Percentiles rank a stretch among this genome's conserved stretches.
Conservation (phyloP, 2,329 filamentous ascomycete genomes). For the Diplodia scrobiculata region DNA sequence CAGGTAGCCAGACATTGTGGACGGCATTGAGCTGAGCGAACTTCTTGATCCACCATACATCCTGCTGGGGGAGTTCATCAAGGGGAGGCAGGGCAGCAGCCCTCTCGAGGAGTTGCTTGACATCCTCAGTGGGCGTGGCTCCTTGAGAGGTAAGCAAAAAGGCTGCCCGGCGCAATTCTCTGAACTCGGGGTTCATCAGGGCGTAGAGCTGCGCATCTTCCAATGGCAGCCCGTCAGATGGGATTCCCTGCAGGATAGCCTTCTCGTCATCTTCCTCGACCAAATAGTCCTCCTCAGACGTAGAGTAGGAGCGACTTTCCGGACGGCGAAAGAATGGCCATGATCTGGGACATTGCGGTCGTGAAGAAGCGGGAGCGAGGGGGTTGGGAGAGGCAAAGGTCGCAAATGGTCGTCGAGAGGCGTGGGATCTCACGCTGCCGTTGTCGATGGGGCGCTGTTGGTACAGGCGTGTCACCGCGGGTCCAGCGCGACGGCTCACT, state of each 20-base stretch:
- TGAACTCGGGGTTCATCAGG: slow-evolving; percentile 8
- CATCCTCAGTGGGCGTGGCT: neutral
- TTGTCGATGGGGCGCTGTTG: neutral
- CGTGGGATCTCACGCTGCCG: neutral
- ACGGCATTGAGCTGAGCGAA: slow-evolving; percentile 13
- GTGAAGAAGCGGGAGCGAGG: neutral
- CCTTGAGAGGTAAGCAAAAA: neutral
- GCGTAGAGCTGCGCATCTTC: neutral
- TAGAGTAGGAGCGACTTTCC: slow-evolving; percentile 3
- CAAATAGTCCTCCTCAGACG: slow-evolving; percentile 12
- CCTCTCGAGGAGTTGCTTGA: neutral
- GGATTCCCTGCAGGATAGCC: neutral
- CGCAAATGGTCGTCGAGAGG: neutral
- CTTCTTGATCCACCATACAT: slow-evolving; percentile 27
- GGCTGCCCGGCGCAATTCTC: neutral
- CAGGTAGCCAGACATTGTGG: slow-evolving; percentile 14
- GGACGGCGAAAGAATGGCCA: neutral
- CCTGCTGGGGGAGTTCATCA: slow-evolving; percentile 13
- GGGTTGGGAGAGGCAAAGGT: neutral
- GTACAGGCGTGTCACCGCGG: too few species aligned
- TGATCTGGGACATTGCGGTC: neutral
- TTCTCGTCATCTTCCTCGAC: slow-evolving; percentile 22
- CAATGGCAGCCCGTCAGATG: neutral
- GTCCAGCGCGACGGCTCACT: neutral
- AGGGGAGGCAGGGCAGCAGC: neutral